These are phyloP conservation scores for Arthroderma sp. DNA, from an alignment of 2,329 filamentous ascomycete species.

Conservation along the genomic window DNA sequence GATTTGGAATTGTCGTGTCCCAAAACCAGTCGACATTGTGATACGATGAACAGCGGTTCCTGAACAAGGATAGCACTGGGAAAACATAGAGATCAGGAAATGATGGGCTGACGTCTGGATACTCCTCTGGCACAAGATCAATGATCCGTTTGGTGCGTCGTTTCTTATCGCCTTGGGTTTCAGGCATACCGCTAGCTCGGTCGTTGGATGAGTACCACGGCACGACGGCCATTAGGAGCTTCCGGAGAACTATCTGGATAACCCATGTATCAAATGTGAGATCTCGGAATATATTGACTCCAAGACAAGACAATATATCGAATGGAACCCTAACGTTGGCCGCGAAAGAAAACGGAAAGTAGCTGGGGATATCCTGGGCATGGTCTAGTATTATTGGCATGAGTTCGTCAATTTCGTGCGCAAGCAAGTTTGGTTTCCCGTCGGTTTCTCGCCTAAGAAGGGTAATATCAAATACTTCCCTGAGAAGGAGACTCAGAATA, in stretches of 20 bases:
- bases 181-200: slow-evolving; percentile 2
- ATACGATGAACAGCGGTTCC: slow-evolving; percentile 13
- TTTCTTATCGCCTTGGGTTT: slow-evolving; percentile 2
- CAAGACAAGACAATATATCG: slow-evolving; percentile 22
- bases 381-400: slow-evolving; percentile 13
- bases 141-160: slow-evolving; percentile 4
- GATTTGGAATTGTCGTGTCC: slow-evolving; percentile 17
- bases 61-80: slow-evolving; percentile 22
- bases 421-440: slow-evolving; percentile 15
- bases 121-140: neutral
- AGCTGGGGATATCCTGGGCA: neutral
- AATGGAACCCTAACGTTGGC: slow-evolving; percentile 27
- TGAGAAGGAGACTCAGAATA: slow-evolving; percentile 21
- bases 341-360: slow-evolving; percentile 22
- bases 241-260: slow-evolving; percentile 22
- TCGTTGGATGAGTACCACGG: slow-evolving; percentile 16
- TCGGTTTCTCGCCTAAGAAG: slow-evolving; percentile 17
- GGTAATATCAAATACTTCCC: slow-evolving; percentile 25
- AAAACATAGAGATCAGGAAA: slow-evolving; percentile 21
- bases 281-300: slow-evolving; percentile 26
- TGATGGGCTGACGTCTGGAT: slow-evolving; percentile 8
- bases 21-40: slow-evolving; percentile 21
- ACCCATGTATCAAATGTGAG: slow-evolving; percentile 26
- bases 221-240: slow-evolving; percentile 20
- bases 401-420: slow-evolving; percentile 25